Evolutionary conservation across 805 yeast species (phyloP).

Genomic region (Metschnikowia hibisci): DNA sequence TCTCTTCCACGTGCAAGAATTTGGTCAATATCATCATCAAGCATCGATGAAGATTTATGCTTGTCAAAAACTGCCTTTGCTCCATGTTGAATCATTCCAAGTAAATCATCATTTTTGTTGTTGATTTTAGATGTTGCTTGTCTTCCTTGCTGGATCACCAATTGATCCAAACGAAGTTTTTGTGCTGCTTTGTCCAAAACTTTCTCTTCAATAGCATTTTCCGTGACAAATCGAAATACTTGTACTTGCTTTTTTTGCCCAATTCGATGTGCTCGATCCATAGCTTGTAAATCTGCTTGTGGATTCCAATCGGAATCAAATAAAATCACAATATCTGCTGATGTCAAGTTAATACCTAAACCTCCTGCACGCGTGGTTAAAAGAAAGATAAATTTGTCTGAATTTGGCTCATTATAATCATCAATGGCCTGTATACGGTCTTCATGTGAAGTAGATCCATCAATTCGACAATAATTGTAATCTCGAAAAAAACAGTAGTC

Average conservation of each 20-base stretch:
- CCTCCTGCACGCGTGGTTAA: slow-evolving; percentile 97
- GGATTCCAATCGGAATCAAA: slow-evolving; percentile 98
- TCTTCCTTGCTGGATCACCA: slow-evolving; percentile 84
- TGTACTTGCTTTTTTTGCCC: slow-evolving; percentile 96
- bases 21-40: slow-evolving; percentile 74
- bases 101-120: slow-evolving; percentile 73
- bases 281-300: slow-evolving; percentile 95
- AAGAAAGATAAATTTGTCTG: slow-evolving; percentile 78
- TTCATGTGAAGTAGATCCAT: slow-evolving; percentile 90
- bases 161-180: slow-evolving; percentile 84
- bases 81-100: slow-evolving; percentile 96
- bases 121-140: slow-evolving; percentile 48
- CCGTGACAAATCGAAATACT: slow-evolving; percentile 90
- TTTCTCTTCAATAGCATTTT: slow-evolving; percentile 93
- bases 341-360: slow-evolving; percentile 85
- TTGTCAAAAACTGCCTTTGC: slow-evolving; percentile 82
- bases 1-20: slow-evolving; percentile 78
- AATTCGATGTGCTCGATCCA: slow-evolving; percentile 97
- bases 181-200: slow-evolving; percentile 96
- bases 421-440: slow-evolving; percentile 91
- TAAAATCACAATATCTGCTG: slow-evolving; percentile 84
- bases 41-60: slow-evolving; percentile 24
- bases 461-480: slow-evolving; percentile 85
- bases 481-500: slow-evolving; percentile 87
- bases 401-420: slow-evolving; percentile 78